Base-by-base conservation (phyloP, 2,329 filamentous ascomycete species). In the Emergomyces africanus region DNA sequence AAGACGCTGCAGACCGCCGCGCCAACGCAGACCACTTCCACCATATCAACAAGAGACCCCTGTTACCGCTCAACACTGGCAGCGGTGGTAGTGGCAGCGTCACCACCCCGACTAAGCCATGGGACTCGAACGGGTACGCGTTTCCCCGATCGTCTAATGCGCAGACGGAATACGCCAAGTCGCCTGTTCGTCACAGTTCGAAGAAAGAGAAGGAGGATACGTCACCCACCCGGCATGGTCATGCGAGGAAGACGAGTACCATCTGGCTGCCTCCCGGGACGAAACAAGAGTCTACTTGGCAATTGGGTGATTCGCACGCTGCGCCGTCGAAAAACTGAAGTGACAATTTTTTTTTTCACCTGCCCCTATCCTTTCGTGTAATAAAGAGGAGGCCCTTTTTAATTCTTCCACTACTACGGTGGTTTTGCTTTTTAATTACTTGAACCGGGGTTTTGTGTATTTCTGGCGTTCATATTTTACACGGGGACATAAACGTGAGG, bases 281-380 rank as follows among this genome's bases (percentile, higher is more conserved):
- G 1, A 90, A 84, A 69, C 88, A 92, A 71, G 88, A 95, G 70
- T 87, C 90, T 57, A 95, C 89, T 1, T 96, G 90, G 91, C 78
- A 77, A 63, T 70, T 70, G 30, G 74, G 71, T 58, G 80, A 83
- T 65, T 70, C 71, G 3, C 28, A 5, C 6, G 28, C 30, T 57
- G 65, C 66, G 50, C 58, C 65, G 39, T 62, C 61, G 59, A 61
- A 64, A 59, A 66, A 62, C 62, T 49, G 49, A 20, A 41, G 20
- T 23, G 6, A 37, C 23, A 18, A n/a, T n/a, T n/a, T n/a, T n/a
- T n/a, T n/a, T n/a, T n/a, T n/a, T n/a, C n/a, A n/a, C n/a, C n/a
- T n/a, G n/a, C n/a, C n/a, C n/a, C n/a, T n/a, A n/a, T n/a, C n/a
- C n/a, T n/a, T n/a, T n/a, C n/a, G n/a, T n/a, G n/a, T n/a, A n/a